Conservation (phyloP, 2,329 filamentous ascomycete genomes). For the Phyllosticta citribraziliensis region DNA sequence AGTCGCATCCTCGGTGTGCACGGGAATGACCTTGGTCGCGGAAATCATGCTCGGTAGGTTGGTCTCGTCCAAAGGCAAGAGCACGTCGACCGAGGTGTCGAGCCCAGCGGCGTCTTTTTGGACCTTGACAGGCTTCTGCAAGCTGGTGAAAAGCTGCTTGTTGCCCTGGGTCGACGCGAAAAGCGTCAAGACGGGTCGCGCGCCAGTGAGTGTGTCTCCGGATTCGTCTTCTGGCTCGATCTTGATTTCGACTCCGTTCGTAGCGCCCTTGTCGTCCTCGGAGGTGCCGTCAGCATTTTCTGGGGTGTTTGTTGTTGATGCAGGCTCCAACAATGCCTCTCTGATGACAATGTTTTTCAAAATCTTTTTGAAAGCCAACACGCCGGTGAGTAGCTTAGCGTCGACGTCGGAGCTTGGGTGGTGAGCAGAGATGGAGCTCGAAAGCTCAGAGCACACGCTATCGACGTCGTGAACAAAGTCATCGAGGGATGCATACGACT, state of each 20-base stretch:
- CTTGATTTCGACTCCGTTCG: constrained; percentile 9
- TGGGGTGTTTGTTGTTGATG: not conserved
- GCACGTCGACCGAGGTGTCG: constrained; percentile 33
- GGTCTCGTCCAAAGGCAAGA: constrained; percentile 49
- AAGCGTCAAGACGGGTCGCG: constrained; percentile 61
- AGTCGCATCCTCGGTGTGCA: constrained; percentile 29
- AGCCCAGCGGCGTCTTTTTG: constrained; percentile 26
- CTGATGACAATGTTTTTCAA: constrained; percentile 20
- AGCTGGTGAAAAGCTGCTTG: constrained; percentile 71
- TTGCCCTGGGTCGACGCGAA: constrained; percentile 60
- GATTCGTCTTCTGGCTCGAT: constrained; percentile 8
- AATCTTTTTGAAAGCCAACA: constrained; percentile 26
- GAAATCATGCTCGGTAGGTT: constrained; percentile 66
- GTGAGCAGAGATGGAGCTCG: constrained; percentile 23
- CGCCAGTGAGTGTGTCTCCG: constrained; percentile 20
- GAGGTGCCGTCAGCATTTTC: not conserved
- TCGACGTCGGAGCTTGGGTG: constrained; percentile 20
- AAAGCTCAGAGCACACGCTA: constrained; percentile 29
- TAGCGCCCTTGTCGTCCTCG: not conserved
- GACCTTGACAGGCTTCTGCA: constrained; percentile 47
- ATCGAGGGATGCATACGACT: constrained; percentile 32
- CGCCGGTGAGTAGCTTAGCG: constrained; percentile 20
- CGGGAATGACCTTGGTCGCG: constrained; percentile 54
- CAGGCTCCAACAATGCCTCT: constrained; percentile 19
- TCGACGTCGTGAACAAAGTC: constrained; percentile 35